Evolutionary conservation across 164 flowering plant species (phyloP).

Genomic region (Macadamia integrifolia): DNA sequence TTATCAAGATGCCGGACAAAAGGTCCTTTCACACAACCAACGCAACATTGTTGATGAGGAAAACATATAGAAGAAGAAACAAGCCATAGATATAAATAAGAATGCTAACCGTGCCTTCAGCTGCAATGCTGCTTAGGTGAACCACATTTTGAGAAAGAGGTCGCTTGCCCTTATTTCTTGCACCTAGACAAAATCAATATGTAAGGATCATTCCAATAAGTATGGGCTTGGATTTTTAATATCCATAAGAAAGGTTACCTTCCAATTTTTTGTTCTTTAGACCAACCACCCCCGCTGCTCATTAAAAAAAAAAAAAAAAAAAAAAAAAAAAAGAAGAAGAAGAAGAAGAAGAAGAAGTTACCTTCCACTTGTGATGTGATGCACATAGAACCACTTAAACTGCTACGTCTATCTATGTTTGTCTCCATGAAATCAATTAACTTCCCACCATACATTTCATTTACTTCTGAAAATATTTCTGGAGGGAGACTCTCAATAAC

Average conservation of each 20-base stretch:
- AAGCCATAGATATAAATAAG: no score
- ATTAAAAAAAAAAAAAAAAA: no score
- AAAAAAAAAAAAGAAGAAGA: no score
- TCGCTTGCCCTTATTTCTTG: slow-evolving; percentile 14
- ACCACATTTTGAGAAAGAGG: slow-evolving; percentile 11
- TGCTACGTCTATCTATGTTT: slow-evolving; percentile 22
- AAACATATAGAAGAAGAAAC: neutral
- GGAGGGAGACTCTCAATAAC: slow-evolving; percentile 75
- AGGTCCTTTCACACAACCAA: neutral
- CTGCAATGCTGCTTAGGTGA: neutral
- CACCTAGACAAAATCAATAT: slow-evolving; percentile 10
- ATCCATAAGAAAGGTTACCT: no score
- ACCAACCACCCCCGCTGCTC: no score
- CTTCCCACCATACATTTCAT: slow-evolving; percentile 67
- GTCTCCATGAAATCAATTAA: slow-evolving; percentile 37
- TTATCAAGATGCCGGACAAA: neutral
- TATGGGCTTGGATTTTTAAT: neutral
- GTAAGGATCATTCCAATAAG: neutral
- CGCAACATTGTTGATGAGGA: neutral
- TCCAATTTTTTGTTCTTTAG: no score
- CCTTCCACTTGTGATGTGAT: slow-evolving; percentile 21
- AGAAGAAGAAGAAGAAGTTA: slow-evolving; percentile 12
- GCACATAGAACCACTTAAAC: slow-evolving; percentile 1
- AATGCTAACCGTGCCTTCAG: slow-evolving; percentile 13
- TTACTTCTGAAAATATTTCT: slow-evolving; percentile 67